Conservation (phyloP, 192 early-diverging fungal genomes). For the Entomortierella parvispora region DNA sequence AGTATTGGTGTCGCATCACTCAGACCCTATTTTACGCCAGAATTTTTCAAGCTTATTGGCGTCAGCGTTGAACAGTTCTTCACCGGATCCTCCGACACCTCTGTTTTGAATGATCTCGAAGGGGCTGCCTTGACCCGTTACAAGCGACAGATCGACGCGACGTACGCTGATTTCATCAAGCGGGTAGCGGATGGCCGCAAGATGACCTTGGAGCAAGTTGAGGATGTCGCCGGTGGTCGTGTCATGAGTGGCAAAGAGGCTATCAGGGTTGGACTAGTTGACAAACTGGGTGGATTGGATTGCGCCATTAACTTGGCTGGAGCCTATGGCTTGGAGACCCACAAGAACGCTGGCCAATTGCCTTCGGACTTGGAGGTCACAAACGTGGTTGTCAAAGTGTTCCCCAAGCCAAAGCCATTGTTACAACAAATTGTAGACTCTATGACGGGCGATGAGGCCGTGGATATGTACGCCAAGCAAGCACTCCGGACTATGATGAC, state of each 20-base stretch:
- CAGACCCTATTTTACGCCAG: constrained; percentile 62
- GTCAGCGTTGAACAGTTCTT: constrained; percentile 68
- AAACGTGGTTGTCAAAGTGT: constrained; percentile 58
- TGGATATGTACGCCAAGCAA: constrained; percentile 49
- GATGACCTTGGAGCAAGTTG: constrained; percentile 58
- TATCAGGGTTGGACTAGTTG: constrained; percentile 65
- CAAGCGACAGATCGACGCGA: constrained; percentile 54
- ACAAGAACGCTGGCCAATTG: constrained; percentile 38
- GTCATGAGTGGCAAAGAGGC: constrained; percentile 74
- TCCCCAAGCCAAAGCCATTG: constrained; percentile 54
- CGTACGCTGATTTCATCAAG: constrained; percentile 65
- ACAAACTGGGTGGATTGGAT: constrained; percentile 67
- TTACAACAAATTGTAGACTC: constrained; percentile 29
- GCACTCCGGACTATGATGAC: constrained; percentile 41
- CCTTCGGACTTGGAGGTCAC: constrained; percentile 36
- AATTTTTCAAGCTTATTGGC: constrained; percentile 68
- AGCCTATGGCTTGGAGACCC: constrained; percentile 44
- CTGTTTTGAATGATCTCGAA: constrained; percentile 59
- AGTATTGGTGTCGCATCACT: constrained; percentile 76
- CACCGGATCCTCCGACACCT: constrained; percentile 58
- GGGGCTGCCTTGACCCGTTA: constrained; percentile 60
- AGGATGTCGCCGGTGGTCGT: constrained; percentile 68
- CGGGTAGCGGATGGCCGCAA: constrained; percentile 69
- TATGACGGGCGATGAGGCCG: constrained; percentile 42
- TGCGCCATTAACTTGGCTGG: constrained; percentile 57